Evolutionary conservation across 2,329 filamentous ascomycete genomes (phyloP).

Genomic region (Septoria petroselini): DNA sequence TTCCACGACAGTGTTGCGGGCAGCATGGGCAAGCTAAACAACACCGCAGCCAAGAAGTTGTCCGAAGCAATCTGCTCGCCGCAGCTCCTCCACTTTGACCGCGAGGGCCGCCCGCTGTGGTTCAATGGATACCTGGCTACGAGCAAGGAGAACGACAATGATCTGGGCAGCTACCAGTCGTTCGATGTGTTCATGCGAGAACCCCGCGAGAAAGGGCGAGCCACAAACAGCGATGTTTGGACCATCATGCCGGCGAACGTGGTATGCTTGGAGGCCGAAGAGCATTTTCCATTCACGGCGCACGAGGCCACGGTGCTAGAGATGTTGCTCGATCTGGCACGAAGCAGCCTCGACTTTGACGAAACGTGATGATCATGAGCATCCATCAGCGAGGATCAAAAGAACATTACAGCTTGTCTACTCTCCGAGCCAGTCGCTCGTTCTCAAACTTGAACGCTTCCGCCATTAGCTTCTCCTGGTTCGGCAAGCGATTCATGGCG

Average conservation of each 20-base stretch:
- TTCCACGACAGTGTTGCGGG: constrained; percentile 46
- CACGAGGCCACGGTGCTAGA: constrained; percentile 32
- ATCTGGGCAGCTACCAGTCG: constrained; percentile 36
- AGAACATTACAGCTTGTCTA: not conserved
- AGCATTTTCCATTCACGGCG: constrained; percentile 30
- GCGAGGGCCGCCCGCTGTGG: constrained; percentile 44
- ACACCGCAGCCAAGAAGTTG: not conserved
- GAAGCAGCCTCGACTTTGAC: constrained; percentile 10
- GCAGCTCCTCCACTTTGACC: constrained; percentile 47
- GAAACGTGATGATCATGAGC: not conserved
- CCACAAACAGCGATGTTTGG: constrained; percentile 34
- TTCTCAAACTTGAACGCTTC: constrained; percentile 14
- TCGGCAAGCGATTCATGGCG: constrained; percentile 8
- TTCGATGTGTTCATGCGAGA: constrained; percentile 41
- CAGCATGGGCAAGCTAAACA: constrained; percentile 36
- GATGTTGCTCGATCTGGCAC: constrained; percentile 35
- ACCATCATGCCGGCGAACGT: constrained; percentile 39
- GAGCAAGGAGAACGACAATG: constrained; percentile 42
- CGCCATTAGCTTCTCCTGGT: constrained; percentile 12
- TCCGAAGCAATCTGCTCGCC: constrained; percentile 43
- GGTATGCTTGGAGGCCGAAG: constrained; percentile 38
- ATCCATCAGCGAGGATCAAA: not conserved
- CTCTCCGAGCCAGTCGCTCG: constrained; percentile 4
- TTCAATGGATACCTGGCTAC: constrained; percentile 49
- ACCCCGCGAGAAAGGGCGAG: constrained; percentile 24